Percentiles rank a stretch among this genome's conserved stretches.
phyloP scores from a whole-genome alignment of 1,284 basidiomycete genomes.

The Rhizoctonia solani region DNA sequence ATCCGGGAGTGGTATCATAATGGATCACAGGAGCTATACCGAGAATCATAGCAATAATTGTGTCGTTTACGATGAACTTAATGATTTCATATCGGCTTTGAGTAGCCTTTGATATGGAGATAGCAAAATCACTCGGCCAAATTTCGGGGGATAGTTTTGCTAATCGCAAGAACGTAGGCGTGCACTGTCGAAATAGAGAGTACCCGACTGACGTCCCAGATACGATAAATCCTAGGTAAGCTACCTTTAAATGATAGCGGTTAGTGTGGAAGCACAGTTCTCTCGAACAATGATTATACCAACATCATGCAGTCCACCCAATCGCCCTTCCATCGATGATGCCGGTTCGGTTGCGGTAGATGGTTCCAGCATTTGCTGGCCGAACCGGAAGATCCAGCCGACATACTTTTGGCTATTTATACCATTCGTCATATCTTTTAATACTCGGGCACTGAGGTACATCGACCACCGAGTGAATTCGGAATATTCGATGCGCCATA shows the following conservation, averaged over 20 bases:
- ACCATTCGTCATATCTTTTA: neutral
- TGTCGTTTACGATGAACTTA: constrained; percentile 2
- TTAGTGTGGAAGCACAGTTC: neutral
- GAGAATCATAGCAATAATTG: neutral
- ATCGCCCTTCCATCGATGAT: neutral
- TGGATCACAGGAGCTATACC: neutral
- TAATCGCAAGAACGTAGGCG: constrained; percentile 6
- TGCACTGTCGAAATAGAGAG: neutral
- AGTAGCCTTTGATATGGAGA: neutral
- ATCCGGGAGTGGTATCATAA: neutral
- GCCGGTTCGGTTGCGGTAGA: neutral
- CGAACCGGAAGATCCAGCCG: neutral
- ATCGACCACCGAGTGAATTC: neutral
- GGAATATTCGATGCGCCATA: neutral
- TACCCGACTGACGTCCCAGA: neutral
- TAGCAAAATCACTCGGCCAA: neutral
- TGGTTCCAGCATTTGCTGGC: neutral
- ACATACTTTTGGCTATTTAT: neutral
- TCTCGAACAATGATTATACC: neutral
- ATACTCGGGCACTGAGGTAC: neutral
- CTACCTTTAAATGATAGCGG: neutral
- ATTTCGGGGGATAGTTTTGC: neutral
- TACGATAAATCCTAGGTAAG: neutral
- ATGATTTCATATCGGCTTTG: neutral
- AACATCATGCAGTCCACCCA: neutral